Evolutionary conservation across 83 land plant species (phyloP).

Genomic region (Thuja plicata): DNA sequence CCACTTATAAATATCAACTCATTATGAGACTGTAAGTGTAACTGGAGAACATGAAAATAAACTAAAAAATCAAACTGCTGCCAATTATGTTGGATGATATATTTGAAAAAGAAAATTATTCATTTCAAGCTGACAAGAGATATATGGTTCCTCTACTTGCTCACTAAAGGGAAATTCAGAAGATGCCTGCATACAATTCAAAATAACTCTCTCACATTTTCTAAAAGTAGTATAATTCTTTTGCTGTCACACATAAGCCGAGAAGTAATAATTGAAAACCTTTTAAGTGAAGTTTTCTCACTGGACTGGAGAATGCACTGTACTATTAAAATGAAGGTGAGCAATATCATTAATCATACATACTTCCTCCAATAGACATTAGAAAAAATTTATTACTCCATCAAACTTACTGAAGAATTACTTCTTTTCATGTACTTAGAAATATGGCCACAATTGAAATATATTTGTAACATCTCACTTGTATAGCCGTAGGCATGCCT

Average conservation of each 20-base stretch:
- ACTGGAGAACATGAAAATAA: constrained; percentile 25
- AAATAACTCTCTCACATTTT: neutral
- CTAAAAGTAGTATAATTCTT: neutral
- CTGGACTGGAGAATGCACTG: neutral
- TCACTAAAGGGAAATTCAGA: constrained; percentile 11
- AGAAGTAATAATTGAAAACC: neutral
- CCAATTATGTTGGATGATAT: neutral
- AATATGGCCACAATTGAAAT: neutral
- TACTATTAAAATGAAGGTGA: neutral
- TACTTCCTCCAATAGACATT: neutral
- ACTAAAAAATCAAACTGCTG: neutral
- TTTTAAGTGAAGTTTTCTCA: neutral
- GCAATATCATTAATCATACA: neutral
- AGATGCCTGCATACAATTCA: constrained; percentile 4
- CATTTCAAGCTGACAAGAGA: neutral
- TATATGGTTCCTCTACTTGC: neutral
- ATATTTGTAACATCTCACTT: neutral
- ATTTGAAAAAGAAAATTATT: neutral
- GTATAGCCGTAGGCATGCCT: neutral
- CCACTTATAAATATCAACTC: constrained; percentile 52
- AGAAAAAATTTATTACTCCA: neutral
- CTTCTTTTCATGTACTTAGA: neutral
- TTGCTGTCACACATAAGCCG: neutral
- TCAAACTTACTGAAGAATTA: neutral
- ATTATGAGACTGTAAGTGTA: constrained; percentile 46